These are phyloP conservation scores for Mucor lusitanicus DNA, from an alignment of 371 early-diverging fungal genomes.

Conservation along the genomic window DNA sequence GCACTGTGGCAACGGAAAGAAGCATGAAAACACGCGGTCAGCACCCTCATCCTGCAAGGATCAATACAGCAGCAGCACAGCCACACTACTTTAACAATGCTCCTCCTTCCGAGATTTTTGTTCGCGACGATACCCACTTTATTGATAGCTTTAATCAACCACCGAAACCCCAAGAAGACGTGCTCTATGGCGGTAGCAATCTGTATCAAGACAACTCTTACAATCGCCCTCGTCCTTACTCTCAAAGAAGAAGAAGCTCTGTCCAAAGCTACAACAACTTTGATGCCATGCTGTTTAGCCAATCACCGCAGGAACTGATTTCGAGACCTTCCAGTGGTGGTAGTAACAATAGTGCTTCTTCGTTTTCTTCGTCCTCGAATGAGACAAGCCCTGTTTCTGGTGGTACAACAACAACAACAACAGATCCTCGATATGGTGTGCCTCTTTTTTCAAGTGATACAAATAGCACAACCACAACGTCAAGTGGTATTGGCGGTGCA, in stretches of 20 bases:
- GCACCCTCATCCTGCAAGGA: background rate
- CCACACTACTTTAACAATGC: background rate
- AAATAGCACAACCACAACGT: background rate
- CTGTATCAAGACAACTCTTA: slow-evolving; percentile 16
- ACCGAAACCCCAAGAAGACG: background rate
- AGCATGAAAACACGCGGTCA: background rate
- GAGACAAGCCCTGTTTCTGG: slow-evolving; percentile 4
- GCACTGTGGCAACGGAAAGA: background rate
- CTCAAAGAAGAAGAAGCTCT: background rate
- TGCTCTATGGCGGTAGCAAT: slow-evolving; percentile 6
- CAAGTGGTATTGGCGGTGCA: background rate
- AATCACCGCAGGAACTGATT: slow-evolving; percentile 11
- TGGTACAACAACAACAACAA: background rate
- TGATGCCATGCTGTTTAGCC: background rate
- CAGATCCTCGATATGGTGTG: background rate
- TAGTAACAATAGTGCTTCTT: slow-evolving; percentile 11
- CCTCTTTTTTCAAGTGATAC: background rate
- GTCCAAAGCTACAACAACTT: background rate
- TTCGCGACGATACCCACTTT: slow-evolving; percentile 4
- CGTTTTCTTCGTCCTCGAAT: slow-evolving; percentile 10
- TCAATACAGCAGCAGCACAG: background rate
- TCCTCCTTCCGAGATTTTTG: slow-evolving; percentile 10
- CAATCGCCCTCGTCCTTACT: slow-evolving; percentile 1
- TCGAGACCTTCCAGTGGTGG: slow-evolving; percentile 21
- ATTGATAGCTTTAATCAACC: slow-evolving; percentile 15